Evolutionary conservation across 2,329 filamentous ascomycete species (phyloP), one percentile per base, ranked within the genome.

Genomic region (Aspergillus aculeatinus): DNA sequence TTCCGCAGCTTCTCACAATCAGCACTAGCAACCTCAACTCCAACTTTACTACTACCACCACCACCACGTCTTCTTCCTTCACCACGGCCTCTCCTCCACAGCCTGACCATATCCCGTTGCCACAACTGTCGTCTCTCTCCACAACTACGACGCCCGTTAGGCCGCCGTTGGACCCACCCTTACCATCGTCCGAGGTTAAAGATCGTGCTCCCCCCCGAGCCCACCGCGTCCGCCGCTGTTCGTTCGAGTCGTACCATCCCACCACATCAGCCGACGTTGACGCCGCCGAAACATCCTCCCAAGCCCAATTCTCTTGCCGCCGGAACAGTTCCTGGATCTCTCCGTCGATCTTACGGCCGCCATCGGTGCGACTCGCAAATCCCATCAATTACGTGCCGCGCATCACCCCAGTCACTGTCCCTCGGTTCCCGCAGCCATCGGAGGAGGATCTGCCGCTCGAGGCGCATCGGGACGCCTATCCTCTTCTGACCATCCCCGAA

Each of bases 341-440:
- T 6, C 57, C 65, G 35, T 50, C 64, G 62, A 68, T 72, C 64
- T 60, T 67, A 58, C 68, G 72, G 48, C 72, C 74, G 33, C 77
- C 80, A 57, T 77, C 81, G 35, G 81, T 83, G 57, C 79, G 83
- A 59, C 80, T 87, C 62, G 85, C 84, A 76, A 87, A 87, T 71
- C 85, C 85, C 42, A 79, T 85, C 68, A 87, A 87, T 70, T 81
- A 84, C 74, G 83, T 85, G 51, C 85, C 84, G 47, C 82, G 83
- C 60, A 75, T 77, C 33, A 82, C 81, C 51, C 80, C 81, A 58
- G 72, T 83, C 42, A 76, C 76, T 21, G 66, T 82, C 56, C 70
- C 75, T 29, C 73, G 74, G 51, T 67, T 73, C 42, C 66, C 58
- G n/a, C 62, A 67, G 55, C 61, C 50, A 58, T 74, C 71, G 6